These are phyloP conservation scores for Coniochaeta sp. DNA, from an alignment of 2,329 filamentous ascomycete genomes.

Conservation along the genomic window DNA sequence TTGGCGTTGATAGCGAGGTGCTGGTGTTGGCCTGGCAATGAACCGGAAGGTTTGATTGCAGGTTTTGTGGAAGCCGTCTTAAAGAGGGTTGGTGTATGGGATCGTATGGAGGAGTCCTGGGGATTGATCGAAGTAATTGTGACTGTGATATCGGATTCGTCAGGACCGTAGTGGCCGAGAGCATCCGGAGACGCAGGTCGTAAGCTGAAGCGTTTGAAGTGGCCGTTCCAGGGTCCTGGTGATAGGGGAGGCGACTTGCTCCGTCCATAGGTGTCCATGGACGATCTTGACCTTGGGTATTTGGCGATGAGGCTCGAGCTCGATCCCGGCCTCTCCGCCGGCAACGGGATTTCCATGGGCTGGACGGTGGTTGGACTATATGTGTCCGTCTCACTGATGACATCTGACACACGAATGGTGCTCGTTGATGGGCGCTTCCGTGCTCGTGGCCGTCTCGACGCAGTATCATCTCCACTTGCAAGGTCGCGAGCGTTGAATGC, in stretches of 20 bases:
- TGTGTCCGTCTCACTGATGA: background rate
- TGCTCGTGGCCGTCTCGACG: background rate
- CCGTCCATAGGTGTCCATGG: constrained; percentile 22
- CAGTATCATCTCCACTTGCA: background rate
- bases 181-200: constrained; percentile 11
- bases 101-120: background rate
- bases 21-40: constrained; percentile 14
- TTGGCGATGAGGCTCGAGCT: background rate
- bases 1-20: constrained; percentile 17
- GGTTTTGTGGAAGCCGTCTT: constrained; percentile 14
- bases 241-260: constrained; percentile 12
- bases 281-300: constrained; percentile 21
- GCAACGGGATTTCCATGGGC: background rate
- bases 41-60: background rate
- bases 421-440: background rate
- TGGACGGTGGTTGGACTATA: background rate
- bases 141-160: background rate
- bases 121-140: background rate
- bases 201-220: constrained; percentile 16
- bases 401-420: background rate
- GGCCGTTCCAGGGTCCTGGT: constrained; percentile 8
- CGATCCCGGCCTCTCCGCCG: background rate
- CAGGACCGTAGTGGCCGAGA: background rate
- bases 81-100: background rate
- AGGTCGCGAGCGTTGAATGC: background rate